Percentiles rank a stretch among this genome's conserved stretches.
phyloP scores from a whole-genome alignment of 805 yeast genomes.

The Yarrowia sp. region DNA sequence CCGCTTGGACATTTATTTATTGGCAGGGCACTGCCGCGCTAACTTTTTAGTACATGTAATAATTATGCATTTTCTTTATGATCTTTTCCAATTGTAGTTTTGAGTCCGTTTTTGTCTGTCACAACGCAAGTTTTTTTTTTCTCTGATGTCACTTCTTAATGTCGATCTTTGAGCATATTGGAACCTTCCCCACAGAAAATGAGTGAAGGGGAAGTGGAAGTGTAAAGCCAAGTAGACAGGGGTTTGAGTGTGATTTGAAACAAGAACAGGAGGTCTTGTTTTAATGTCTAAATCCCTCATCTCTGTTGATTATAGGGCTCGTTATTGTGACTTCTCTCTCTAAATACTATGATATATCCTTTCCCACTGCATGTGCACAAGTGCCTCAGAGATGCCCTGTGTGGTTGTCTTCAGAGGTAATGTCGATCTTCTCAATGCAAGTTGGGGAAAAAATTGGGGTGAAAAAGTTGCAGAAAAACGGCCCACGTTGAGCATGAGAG shows the following conservation, averaged over 20 bases:
- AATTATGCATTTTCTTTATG: conserved; percentile 21
- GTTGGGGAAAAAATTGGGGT: conserved; percentile 4
- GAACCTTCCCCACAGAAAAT: conserved; percentile 14
- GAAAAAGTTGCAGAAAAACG: conserved; percentile 9
- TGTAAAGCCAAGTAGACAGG: background rate
- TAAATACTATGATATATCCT: background rate
- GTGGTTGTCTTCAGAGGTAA: conserved; percentile 9
- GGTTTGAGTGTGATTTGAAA: too few species aligned
- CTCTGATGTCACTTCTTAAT: background rate
- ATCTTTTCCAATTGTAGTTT: background rate
- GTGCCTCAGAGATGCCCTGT: background rate
- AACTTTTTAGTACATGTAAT: conserved; percentile 34
- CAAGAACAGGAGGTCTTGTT: too few species aligned
- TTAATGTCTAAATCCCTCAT: background rate
- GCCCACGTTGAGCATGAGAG: background rate
- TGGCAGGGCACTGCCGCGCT: conserved; percentile 38
- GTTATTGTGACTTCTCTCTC: background rate
- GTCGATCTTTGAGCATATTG: background rate
- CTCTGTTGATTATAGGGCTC: background rate
- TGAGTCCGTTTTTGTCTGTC: background rate
- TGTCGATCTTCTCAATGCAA: background rate
- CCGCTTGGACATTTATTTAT: conserved; percentile 34
- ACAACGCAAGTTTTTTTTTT: background rate
- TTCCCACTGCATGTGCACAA: background rate
- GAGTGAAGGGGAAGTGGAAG: background rate